Base-by-base conservation (phyloP, 768 basidiomycete genomes). In the Pleurotus tuber-regium region DNA sequence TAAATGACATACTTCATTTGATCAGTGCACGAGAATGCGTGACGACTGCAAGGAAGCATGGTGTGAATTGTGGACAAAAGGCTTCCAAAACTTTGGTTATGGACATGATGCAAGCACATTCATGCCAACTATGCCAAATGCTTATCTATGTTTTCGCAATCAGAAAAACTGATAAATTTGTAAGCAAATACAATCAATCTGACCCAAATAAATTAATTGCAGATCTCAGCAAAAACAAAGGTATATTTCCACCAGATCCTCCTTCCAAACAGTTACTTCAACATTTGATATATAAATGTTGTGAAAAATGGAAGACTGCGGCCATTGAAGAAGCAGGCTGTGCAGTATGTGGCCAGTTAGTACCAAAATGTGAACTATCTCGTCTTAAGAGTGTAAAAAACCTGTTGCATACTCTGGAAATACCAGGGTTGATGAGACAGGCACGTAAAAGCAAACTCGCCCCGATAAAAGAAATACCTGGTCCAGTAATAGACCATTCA, bases 341-440 rank as follows among this genome's bases (percentile, higher is more conserved):
- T 52, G 57, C 59, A 0, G 57, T 58, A 0, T 60, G 57, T 36
- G 57, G 57, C 4, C 49, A 52, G 35, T 19, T 55, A 2, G n/a
- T 31, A 1, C 57, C 47, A 12, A 25, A n/a, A 10, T 18, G 7
- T 2, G 21, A 55, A 12, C 40, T 61, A 14, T 55, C 26, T 16
- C 21, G 8, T 10, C 42, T 61, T 4, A 54, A 49, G 23, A 14
- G 16, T 24, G 38, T 61, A 0, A 51, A 47, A 38, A 31, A 23
- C 12, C 10, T 49, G 4, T 23, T 55, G 10, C 10, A 25, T 29
- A 16, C 54, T 5, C 40, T 61, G 19, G n/a, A 38, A 7, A 40
- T 26, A 12, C 18, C 49, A 24, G 50, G 51, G 33, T 35, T 54
- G 5, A 55, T 47, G 6, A 21, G 54, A 19, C 19, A 41, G 6